These are phyloP conservation scores for Plantago elongata DNA, from an alignment of 257 asterid species.

Conservation along the genomic window DNA sequence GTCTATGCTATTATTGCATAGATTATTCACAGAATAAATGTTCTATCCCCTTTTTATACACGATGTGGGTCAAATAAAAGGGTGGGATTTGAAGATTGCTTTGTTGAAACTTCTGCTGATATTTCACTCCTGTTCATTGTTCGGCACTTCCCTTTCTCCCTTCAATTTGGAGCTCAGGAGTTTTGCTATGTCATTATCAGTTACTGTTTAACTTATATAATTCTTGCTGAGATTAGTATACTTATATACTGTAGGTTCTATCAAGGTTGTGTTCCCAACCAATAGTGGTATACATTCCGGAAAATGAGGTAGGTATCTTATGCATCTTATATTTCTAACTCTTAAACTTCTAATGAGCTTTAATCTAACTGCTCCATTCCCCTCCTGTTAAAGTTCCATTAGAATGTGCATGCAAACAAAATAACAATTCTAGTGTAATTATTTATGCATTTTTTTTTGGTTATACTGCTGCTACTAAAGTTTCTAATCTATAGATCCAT, in stretches of 20 bases:
- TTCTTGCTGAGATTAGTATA: constrained; percentile 7
- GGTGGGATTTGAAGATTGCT: no score
- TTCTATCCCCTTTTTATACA: no score
- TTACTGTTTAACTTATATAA: background rate
- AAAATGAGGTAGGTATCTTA: constrained; percentile 65
- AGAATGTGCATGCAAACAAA: no score
- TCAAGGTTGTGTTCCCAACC: constrained; percentile 89
- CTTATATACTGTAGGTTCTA: constrained; percentile 49
- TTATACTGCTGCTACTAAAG: no score
- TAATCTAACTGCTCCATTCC: no score
- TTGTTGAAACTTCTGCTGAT: background rate
- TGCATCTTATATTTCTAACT: background rate
- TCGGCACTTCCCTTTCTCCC: background rate
- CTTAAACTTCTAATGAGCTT: background rate
- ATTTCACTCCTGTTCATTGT: background rate
- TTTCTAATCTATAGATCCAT: no score
- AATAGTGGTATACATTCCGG: constrained; percentile 80
- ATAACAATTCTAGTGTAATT: no score
- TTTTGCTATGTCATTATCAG: background rate
- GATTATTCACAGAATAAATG: no score
- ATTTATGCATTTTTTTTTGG: no score
- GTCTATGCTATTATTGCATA: no score
- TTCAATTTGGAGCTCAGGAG: background rate
- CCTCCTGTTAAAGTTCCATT: no score
- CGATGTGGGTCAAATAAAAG: no score